These are phyloP conservation scores for Amylocarpus encephaloides DNA, from an alignment of 2,329 filamentous ascomycete species.

Conservation along the genomic window DNA sequence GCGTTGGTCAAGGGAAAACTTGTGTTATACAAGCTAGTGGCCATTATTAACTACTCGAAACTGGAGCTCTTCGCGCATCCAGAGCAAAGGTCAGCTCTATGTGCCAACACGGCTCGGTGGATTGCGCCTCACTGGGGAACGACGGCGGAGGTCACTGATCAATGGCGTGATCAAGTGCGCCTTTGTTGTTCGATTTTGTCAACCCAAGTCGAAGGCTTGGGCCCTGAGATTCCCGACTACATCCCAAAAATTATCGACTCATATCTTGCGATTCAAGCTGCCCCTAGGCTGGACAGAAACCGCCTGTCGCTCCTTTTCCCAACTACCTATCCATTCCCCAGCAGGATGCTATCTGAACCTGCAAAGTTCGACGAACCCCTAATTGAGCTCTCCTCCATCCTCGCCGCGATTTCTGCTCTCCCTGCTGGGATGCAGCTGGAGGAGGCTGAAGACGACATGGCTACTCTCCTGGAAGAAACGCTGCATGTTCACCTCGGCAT, in stretches of 20 bases:
- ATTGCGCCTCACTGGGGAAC: conserved; percentile 90
- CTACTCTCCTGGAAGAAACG: conserved; percentile 68
- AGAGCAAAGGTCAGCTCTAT: conserved; percentile 66
- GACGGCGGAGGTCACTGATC: conserved; percentile 64
- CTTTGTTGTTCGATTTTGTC: conserved; percentile 90
- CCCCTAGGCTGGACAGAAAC: conserved; percentile 47
- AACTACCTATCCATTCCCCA: conserved; percentile 80
- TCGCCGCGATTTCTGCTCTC: conserved; percentile 74
- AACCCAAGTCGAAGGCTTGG: conserved; percentile 72
- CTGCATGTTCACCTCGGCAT: conserved; percentile 86
- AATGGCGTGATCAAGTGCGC: conserved; percentile 89
- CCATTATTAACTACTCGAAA: conserved; percentile 87
- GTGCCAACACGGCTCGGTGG: conserved; percentile 82
- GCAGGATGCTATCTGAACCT: conserved; percentile 55
- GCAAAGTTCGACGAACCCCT: conserved; percentile 74
- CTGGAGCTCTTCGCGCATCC: conserved; percentile 74
- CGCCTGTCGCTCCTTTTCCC: conserved; percentile 86
- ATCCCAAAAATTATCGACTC: conserved; percentile 88
- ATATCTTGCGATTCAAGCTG: conserved; percentile 67
- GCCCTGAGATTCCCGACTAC: conserved; percentile 78
- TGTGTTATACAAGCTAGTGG: conserved; percentile 81
- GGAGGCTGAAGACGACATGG: conserved; percentile 65
- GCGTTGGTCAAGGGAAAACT: conserved; percentile 82
- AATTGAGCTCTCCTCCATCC: conserved; percentile 79
- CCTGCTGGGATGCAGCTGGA: conserved; percentile 71